Base-by-base conservation (phyloP, 2,329 filamentous ascomycete species). In the Neonectria magnoliae region DNA sequence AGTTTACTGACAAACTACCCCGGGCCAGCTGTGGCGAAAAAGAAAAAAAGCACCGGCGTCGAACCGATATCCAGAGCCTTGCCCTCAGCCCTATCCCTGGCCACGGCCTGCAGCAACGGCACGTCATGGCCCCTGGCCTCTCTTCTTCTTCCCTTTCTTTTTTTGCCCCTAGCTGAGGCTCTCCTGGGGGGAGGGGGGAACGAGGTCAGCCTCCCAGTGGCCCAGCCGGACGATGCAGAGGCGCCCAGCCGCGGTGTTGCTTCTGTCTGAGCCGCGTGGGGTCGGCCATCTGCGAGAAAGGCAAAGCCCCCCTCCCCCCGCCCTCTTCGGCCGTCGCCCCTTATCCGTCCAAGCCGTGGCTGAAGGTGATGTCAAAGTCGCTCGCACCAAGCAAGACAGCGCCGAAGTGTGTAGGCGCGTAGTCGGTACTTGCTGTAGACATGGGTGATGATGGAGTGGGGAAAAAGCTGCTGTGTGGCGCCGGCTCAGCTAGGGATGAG, bases 21-120 rank as follows among this genome's bases (percentile, higher is more conserved):
- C 68, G 51, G 71, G 58, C 71, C 52, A 73, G 71, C 71, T 73
- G 71, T 73, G 71, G 71, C 71, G 65, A 73, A 70, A 62, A 33
- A 50, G 65, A 73, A 70, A 62, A 33, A 50, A 44, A 48, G 14
- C 13, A 42, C 33, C 29, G 48, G 27, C 45, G 59, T 71, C 68
- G 68, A 72, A 73, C 69, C 61, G 65, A 70, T 52, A 63, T 51
- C 71, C 53, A 60, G 58, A 73, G 69, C 69, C 68, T 73, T 64
- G 56, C 36, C 64, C 47, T 73, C 71, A 73, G 71, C 71, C 71
- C 71, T 73, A 73, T 70, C 64, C 71, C 71, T 72, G 68, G 64
- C 53, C 51, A 55, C 58, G 45, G 59, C 53, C 60, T 69, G 71
- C 69, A 72, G 65, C 57, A 45, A 53, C 60, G 68, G 70, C 68